These are phyloP conservation scores for Ceratopteris richardii DNA, from an alignment of 75 land plant genomes.

Conservation along the genomic window DNA sequence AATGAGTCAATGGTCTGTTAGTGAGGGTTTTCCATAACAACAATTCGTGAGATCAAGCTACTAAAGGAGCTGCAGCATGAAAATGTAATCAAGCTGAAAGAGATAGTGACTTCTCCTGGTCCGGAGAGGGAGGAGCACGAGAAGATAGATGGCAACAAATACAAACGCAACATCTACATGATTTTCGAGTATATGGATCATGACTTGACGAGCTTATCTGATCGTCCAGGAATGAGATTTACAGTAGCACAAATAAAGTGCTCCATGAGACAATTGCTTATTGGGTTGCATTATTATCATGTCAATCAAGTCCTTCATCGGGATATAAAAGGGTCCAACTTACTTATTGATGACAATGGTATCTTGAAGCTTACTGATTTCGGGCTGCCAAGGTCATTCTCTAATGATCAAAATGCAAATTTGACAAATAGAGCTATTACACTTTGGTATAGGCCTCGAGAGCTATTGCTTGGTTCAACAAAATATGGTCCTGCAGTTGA, in stretches of 20 bases:
- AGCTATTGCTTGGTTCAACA: slow-evolving; percentile 83
- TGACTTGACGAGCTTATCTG: slow-evolving; percentile 89
- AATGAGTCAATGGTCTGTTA: too few species aligned
- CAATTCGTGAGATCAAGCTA: slow-evolving; percentile 88
- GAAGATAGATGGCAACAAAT: slow-evolving; percentile 73
- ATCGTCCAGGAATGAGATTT: slow-evolving; percentile 92
- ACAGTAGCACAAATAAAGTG: slow-evolving; percentile 94
- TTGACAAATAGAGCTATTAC: slow-evolving; percentile 91
- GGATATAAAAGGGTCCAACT: slow-evolving; percentile 94
- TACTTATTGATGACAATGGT: slow-evolving; percentile 89
- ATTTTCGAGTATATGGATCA: slow-evolving; percentile 99
- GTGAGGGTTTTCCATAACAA: slow-evolving; percentile 85
- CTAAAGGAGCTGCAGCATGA: slow-evolving; percentile 89
- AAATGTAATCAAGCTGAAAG: slow-evolving; percentile 82
- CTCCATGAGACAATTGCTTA: slow-evolving; percentile 88
- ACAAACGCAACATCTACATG: slow-evolving; percentile 92
- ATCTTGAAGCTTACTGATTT: slow-evolving; percentile 95
- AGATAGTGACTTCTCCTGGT: slow-evolving; percentile 90
- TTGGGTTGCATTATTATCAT: slow-evolving; percentile 95
- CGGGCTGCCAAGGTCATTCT: slow-evolving; percentile 88
- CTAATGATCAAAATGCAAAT: slow-evolving; percentile 63
- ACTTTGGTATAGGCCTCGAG: slow-evolving; percentile 98
- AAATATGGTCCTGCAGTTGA: slow-evolving; percentile 97
- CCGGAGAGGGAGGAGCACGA: slow-evolving; percentile 75
- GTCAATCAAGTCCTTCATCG: slow-evolving; percentile 96